phyloP scores from a whole-genome alignment of 2,329 filamentous ascomycete genomes.

The Scytalidium sp. region DNA sequence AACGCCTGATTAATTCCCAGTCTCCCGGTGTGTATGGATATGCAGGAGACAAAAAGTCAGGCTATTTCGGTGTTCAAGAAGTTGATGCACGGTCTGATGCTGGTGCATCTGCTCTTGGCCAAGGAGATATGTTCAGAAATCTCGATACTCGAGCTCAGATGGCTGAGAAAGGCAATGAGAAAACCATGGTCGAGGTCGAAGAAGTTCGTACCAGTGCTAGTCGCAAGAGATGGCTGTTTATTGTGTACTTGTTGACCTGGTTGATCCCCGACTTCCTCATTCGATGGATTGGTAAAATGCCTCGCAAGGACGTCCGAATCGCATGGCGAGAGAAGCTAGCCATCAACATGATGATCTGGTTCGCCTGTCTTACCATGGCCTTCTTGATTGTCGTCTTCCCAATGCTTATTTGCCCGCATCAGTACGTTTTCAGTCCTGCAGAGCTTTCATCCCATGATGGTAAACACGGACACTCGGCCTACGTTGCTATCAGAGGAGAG shows the following conservation, averaged over 20 bases:
- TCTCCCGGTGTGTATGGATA: slow-evolving; percentile 61
- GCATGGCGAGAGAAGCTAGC: slow-evolving; percentile 97
- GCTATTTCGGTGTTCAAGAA: slow-evolving; percentile 74
- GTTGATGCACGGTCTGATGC: slow-evolving; percentile 86
- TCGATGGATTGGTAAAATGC: slow-evolving; percentile 74
- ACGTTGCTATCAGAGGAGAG: slow-evolving; percentile 79
- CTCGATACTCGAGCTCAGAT: slow-evolving; percentile 91
- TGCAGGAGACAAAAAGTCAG: slow-evolving; percentile 70
- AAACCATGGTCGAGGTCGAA: slow-evolving; percentile 86
- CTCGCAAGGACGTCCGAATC: slow-evolving; percentile 84
- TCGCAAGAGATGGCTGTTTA: slow-evolving; percentile 85
- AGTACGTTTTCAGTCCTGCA: slow-evolving; percentile 77
- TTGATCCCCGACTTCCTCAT: slow-evolving; percentile 84
- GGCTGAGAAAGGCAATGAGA: slow-evolving; percentile 91
- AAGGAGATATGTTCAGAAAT: slow-evolving; percentile 97
- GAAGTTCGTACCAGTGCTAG: slow-evolving; percentile 72
- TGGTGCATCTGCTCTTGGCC: slow-evolving; percentile 84
- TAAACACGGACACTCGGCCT: slow-evolving; percentile 60
- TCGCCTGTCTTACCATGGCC: slow-evolving; percentile 69
- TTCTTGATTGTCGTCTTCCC: slow-evolving; percentile 95
- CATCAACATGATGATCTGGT: slow-evolving; percentile 97
- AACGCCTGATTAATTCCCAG: slow-evolving; percentile 53
- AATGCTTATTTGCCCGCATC: slow-evolving; percentile 81
- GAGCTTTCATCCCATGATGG: slow-evolving; percentile 77
- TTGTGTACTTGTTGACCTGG: slow-evolving; percentile 83